These are phyloP conservation scores for Mycena olivaceomarginata DNA, from an alignment of 768 basidiomycete genomes.

Conservation along the genomic window DNA sequence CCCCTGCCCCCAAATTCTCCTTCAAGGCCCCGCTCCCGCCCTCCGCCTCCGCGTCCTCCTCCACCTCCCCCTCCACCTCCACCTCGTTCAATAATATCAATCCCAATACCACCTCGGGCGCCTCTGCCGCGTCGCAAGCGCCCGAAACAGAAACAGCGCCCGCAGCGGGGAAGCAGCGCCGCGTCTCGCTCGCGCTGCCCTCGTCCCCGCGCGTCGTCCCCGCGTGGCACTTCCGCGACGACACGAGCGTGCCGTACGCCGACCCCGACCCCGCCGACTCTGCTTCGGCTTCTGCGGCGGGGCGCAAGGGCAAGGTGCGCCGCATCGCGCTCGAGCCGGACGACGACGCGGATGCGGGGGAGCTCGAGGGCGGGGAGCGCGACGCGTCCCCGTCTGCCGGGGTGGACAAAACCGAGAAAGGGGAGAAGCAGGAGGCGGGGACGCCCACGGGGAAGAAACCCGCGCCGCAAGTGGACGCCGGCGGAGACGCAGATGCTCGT, in stretches of 20 bases:
- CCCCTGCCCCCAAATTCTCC: neutral
- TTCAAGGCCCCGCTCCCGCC: neutral
- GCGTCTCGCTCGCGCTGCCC: conserved; percentile 84
- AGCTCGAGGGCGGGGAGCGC: conserved; percentile 24
- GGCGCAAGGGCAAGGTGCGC: conserved; percentile 80
- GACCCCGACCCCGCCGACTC: conserved; percentile 47
- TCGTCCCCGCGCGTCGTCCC: conserved; percentile 81
- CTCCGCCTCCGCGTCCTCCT: neutral
- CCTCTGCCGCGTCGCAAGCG: no score
- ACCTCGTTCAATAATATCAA: no score
- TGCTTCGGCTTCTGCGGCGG: conserved; percentile 55
- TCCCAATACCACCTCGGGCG: no score
- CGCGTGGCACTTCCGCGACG: conserved; percentile 85
- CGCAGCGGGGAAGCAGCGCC: conserved; percentile 71
- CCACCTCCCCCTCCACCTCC: neutral
- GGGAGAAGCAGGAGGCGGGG: conserved; percentile 27
- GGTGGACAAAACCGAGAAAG: no score
- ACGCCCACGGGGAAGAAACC: conserved; percentile 77
- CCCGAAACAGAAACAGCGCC: no score
- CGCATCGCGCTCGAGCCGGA: conserved; percentile 60
- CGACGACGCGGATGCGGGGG: conserved; percentile 42
- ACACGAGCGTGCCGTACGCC: conserved; percentile 69
- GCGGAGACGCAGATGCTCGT: conserved; percentile 95
- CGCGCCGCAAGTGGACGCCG: conserved; percentile 88
- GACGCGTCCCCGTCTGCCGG: conserved; percentile 25